A percentile compares a stretch with the other conserved stretches of the same genome.
Conservation (phyloP, 768 basidiomycete genomes). For the Tephrocybe sp. region DNA sequence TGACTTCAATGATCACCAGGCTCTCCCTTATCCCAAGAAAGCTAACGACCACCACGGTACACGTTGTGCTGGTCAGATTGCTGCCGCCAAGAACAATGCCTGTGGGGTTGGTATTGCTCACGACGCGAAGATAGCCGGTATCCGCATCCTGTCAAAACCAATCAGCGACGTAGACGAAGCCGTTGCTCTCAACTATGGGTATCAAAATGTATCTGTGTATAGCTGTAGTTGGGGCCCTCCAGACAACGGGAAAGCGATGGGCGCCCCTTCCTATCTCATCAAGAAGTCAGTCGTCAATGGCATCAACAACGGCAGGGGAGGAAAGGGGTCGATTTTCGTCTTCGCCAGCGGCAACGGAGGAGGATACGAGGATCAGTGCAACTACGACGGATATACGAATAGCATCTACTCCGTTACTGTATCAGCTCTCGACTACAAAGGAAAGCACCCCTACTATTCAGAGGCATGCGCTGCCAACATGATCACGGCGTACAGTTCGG, state of each 20-base stretch:
- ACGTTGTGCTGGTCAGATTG: slow-evolving; percentile 96
- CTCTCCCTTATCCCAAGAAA: slow-evolving; percentile 82
- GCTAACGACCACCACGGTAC: slow-evolving; percentile 95
- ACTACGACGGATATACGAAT: slow-evolving; percentile 99
- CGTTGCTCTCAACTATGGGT: slow-evolving; percentile 90
- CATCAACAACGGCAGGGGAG: slow-evolving; percentile 82
- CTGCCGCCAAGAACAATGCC: slow-evolving; percentile 86
- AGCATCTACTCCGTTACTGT: slow-evolving; percentile 96
- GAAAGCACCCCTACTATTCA: slow-evolving; percentile 93
- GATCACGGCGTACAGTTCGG: slow-evolving; percentile 93
- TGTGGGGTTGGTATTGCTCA: slow-evolving; percentile 96
- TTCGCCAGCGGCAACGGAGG: slow-evolving; percentile 98
- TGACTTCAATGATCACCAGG: slow-evolving; percentile 93
- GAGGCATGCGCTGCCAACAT: slow-evolving; percentile 96
- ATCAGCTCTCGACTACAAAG: slow-evolving; percentile 90
- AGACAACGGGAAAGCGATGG: slow-evolving; percentile 93
- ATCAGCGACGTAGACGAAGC: slow-evolving; percentile 97
- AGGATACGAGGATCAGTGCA: slow-evolving; percentile 89
- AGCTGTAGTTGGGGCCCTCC: slow-evolving; percentile 99
- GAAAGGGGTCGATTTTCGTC: slow-evolving; percentile 92
- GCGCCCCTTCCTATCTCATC: slow-evolving; percentile 88
- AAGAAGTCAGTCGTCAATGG: slow-evolving; percentile 93
- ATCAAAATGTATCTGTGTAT: slow-evolving; percentile 86
- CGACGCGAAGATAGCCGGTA: slow-evolving; percentile 87
- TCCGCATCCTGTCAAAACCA: slow-evolving; percentile 91